phyloP scores from a whole-genome alignment of 768 basidiomycete genomes.

The Leccinum uliginosum region DNA sequence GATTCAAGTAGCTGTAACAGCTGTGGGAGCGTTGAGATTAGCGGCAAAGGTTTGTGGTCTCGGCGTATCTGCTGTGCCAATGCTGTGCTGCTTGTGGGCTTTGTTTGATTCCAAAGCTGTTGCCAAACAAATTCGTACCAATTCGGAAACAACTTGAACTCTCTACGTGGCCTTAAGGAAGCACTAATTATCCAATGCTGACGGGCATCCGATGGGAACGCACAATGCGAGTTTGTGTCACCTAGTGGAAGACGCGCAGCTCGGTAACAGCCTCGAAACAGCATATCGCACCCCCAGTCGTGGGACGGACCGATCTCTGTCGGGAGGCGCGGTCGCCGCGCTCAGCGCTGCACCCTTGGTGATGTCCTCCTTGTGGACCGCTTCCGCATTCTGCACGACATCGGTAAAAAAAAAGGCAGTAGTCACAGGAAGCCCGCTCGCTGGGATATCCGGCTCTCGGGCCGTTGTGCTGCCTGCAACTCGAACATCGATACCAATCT shows the following conservation, averaged over 20 bases:
- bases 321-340: background rate
- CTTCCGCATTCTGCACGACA: background rate
- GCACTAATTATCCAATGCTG: background rate
- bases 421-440: background rate
- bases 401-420: background rate
- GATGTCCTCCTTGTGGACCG: background rate
- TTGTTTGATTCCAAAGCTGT: slow-evolving; percentile 25
- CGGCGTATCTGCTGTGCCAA: background rate
- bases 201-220: background rate
- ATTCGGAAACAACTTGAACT: slow-evolving; percentile 4
- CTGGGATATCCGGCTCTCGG: background rate
- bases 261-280: background rate
- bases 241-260: background rate
- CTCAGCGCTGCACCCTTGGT: background rate
- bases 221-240: background rate
- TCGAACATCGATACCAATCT: background rate
- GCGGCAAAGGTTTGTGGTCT: background rate
- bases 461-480: background rate
- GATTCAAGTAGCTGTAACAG: background rate
- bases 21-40: background rate
- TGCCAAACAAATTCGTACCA: slow-evolving; percentile 25
- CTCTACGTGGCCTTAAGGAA: background rate
- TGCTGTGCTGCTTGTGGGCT: background rate
- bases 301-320: background rate
- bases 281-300: background rate